A percentile compares a stretch with the other conserved stretches of the same genome.
phyloP scores from a whole-genome alignment of 768 basidiomycete genomes.

The Collybia sordida region DNA sequence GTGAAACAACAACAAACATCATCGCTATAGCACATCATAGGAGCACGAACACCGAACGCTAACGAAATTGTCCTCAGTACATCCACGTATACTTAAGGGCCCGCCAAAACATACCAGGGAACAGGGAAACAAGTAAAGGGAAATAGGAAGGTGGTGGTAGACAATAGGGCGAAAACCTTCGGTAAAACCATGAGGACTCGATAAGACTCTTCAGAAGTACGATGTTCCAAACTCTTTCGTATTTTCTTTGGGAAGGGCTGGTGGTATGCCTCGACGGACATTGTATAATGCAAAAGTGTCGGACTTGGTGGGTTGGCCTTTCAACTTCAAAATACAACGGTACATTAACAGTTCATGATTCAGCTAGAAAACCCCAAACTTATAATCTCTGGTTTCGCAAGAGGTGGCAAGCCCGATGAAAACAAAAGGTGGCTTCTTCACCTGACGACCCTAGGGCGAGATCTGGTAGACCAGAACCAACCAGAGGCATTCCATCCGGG shows the following conservation, averaged over 20 bases:
- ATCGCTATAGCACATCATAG: too few relatives aligned
- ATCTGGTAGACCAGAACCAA: conserved; percentile 88
- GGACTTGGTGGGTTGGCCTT: conserved; percentile 66
- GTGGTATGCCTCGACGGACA: conserved; percentile 76
- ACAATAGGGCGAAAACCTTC: conserved; percentile 14
- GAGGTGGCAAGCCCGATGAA: conserved; percentile 65
- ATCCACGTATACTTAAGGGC: too few relatives aligned
- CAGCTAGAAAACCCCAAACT: conserved; percentile 75
- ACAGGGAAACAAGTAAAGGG: conserved; percentile 8
- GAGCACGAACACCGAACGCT: too few relatives aligned
- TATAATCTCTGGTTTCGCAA: conserved; percentile 47
- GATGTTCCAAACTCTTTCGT: conserved; percentile 82
- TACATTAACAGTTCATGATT: not conserved
- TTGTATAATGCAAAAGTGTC: conserved; percentile 74
- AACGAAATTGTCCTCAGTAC: too few relatives aligned
- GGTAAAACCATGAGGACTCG: conserved; percentile 56
- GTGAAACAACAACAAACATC: too few relatives aligned
- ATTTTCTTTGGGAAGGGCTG: conserved; percentile 70
- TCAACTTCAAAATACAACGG: not conserved
- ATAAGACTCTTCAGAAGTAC: conserved; percentile 67
- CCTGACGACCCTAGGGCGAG: conserved; percentile 24
- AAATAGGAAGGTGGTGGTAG: conserved; percentile 3
- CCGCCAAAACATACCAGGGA: conserved; percentile 3
- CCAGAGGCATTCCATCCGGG: conserved; percentile 87
- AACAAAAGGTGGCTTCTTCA: conserved; percentile 50